Conservation (phyloP, 306 rosid genomes). For the Castanea crenata region DNA sequence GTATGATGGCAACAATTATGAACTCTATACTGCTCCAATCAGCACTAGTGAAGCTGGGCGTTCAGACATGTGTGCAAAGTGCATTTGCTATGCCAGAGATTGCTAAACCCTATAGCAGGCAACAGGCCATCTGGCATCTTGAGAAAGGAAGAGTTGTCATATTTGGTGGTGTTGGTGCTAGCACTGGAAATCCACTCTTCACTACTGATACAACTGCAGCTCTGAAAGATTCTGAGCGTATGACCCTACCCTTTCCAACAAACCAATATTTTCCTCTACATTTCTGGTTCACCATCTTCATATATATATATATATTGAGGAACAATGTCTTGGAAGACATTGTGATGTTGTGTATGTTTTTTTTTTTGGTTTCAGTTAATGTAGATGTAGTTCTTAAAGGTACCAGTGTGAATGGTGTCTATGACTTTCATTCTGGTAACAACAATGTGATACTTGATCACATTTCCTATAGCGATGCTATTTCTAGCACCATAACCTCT, state of each 20-base stretch:
- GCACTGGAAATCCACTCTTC: slow-evolving; percentile 53
- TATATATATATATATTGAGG: background rate
- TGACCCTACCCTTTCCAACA: background rate
- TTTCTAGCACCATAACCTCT: slow-evolving; percentile 45
- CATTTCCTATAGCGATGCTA: slow-evolving; percentile 50
- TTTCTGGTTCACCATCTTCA: background rate
- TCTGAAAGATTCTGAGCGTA: slow-evolving; percentile 63
- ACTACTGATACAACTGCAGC: slow-evolving; percentile 59
- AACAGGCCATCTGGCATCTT: slow-evolving; percentile 66
- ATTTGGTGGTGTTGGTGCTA: slow-evolving; percentile 60
- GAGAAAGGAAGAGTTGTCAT: slow-evolving; percentile 75
- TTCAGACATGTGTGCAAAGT: slow-evolving; percentile 58
- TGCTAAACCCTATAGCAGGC: slow-evolving; percentile 60
- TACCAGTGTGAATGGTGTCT: slow-evolving; percentile 47
- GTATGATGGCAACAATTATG: slow-evolving; percentile 70
- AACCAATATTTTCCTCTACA: background rate
- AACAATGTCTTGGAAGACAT: background rate
- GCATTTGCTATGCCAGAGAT: slow-evolving; percentile 50
- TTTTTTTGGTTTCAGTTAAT: slow-evolving; percentile 30
- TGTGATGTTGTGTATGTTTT: background rate
- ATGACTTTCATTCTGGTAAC: slow-evolving; percentile 50
- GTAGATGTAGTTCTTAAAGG: slow-evolving; percentile 63
- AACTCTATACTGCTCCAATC: slow-evolving; percentile 64
- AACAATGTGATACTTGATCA: slow-evolving; percentile 48
- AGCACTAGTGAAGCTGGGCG: slow-evolving; percentile 58